Conservation (phyloP, 2,329 filamentous ascomycete species). For the Fusarium odoratissimum region DNA sequence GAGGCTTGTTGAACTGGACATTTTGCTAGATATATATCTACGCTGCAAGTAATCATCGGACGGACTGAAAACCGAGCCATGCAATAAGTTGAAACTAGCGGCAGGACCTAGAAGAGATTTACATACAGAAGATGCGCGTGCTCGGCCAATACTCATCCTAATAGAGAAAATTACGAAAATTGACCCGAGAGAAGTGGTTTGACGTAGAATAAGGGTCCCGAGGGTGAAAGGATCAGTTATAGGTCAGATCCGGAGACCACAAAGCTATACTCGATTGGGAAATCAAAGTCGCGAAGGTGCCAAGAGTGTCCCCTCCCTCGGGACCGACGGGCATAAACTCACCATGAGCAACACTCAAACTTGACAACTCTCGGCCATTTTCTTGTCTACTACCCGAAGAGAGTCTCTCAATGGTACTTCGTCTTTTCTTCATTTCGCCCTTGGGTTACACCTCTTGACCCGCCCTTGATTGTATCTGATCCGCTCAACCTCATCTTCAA, state of each 20-base stretch:
- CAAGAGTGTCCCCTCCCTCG: conserved; percentile 30
- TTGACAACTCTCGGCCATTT: conserved; percentile 14
- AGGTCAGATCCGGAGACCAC: conserved; percentile 37
- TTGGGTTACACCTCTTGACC: neutral
- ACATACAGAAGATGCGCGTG: neutral
- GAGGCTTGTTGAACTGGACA: conserved; percentile 8
- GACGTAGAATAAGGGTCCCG: conserved; percentile 11
- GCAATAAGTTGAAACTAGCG: conserved; percentile 10
- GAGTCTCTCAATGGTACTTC: neutral
- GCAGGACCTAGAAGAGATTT: neutral
- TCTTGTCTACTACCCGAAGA: conserved; percentile 11
- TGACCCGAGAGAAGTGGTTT: conserved; percentile 13
- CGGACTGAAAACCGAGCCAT: conserved; percentile 21
- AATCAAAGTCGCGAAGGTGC: conserved; percentile 1
- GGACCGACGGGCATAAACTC: conserved; percentile 41
- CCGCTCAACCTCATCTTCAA: neutral
- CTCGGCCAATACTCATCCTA: conserved; percentile 3
- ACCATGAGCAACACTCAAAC: conserved; percentile 9
- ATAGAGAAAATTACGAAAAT: neutral
- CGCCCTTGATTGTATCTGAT: neutral
- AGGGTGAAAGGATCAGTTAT: conserved; percentile 9
- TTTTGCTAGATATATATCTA: conserved; percentile 34
- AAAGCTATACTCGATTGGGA: conserved; percentile 37
- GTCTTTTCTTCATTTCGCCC: neutral
- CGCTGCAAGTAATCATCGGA: conserved; percentile 17